These are phyloP conservation scores for Rhytidiadelphus loreus DNA, from an alignment of 225 moss, liverwort and hornwort species.

Conservation along the genomic window DNA sequence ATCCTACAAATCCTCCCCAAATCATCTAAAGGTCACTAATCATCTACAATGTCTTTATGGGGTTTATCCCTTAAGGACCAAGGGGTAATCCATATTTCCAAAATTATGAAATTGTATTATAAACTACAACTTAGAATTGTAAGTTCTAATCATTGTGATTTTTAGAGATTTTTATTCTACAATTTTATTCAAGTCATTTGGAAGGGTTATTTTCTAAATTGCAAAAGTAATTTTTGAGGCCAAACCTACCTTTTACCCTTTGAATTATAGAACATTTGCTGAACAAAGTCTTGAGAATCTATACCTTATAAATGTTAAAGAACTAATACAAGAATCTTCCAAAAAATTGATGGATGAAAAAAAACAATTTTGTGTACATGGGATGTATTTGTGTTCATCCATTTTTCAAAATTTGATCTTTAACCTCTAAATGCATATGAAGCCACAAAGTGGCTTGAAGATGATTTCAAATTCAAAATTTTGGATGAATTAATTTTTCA, in stretches of 20 bases:
- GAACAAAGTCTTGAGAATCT: not conserved
- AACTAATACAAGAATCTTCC: not conserved
- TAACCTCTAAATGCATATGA: not conserved
- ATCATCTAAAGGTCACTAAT: not conserved
- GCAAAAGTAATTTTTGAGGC: not conserved
- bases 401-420: fast-evolving
- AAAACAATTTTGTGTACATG: not conserved
- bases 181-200: not conserved
- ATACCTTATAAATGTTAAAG: not conserved
- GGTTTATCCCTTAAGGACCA: fast-evolving
- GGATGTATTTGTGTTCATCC: fast-evolving
- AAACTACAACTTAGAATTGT: not conserved
- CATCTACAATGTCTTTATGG: not conserved
- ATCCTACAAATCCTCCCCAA: not conserved
- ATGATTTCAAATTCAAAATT: not conserved
- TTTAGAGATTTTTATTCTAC: not conserved
- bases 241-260: not conserved
- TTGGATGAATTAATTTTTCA: not conserved
- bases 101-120: not conserved
- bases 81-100: not conserved
- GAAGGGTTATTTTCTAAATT: not conserved
- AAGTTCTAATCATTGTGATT: not conserved
- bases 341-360: not conserved
- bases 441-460: not conserved
- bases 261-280: not conserved